These are phyloP conservation scores for Colletotrichum tamarilloi DNA, from an alignment of 2,329 filamentous ascomycete species.

Conservation along the genomic window DNA sequence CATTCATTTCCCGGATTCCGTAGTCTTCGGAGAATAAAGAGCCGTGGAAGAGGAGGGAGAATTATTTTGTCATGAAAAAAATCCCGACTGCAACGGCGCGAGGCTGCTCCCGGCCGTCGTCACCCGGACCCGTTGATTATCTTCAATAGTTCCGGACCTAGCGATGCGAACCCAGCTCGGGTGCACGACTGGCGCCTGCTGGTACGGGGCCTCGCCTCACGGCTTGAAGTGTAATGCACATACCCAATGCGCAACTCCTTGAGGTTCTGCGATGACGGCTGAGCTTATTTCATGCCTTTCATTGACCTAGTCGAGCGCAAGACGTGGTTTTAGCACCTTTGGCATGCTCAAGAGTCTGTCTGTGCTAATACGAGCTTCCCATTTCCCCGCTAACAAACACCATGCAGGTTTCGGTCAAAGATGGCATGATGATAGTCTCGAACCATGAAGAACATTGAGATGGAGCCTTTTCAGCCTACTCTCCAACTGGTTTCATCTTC, in stretches of 20 bases:
- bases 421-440: not conserved
- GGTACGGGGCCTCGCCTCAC: not conserved
- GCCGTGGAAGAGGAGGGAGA: no score
- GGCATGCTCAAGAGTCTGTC: not conserved
- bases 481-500: not conserved
- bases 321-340: not conserved
- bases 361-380: not conserved
- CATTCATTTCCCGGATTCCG: not conserved
- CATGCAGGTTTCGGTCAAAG: not conserved
- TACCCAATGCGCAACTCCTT: not conserved
- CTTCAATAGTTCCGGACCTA: constrained; percentile 12
- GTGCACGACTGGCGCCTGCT: not conserved
- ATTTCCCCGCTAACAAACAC: not conserved
- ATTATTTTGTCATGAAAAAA: not conserved
- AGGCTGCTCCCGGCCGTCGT: constrained; percentile 25
- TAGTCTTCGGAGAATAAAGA: not conserved
- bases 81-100: constrained; percentile 2
- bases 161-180: not conserved
- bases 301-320: not conserved
- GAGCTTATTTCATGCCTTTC: not conserved
- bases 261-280: not conserved
- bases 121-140: not conserved
- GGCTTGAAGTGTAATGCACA: not conserved
- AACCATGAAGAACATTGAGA: not conserved
- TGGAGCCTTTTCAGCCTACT: no score